Percentiles rank a stretch among this genome's conserved stretches.
phyloP scores from a whole-genome alignment of 352 stramenopile genomes.

The Pilasporangium apinafurcum region DNA sequence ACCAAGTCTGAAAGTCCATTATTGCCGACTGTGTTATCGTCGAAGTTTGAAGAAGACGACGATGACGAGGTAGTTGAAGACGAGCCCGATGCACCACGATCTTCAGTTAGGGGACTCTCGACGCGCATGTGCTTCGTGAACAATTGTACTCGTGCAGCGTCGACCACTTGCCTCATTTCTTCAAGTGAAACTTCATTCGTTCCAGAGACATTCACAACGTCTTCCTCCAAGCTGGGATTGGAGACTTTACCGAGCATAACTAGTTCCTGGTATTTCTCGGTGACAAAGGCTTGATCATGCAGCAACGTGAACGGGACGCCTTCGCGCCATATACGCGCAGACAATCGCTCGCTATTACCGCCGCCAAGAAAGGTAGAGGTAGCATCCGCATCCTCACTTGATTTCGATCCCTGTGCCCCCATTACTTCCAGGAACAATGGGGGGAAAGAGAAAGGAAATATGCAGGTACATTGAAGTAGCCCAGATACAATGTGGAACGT shows the following conservation, averaged over 20 bases:
- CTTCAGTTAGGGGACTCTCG: not conserved
- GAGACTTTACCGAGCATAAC: not conserved
- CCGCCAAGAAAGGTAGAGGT: too few relatives aligned
- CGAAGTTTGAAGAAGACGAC: not conserved
- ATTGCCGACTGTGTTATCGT: too few relatives aligned
- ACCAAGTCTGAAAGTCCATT: slow-evolving; percentile 25
- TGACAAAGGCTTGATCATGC: slow-evolving; percentile 60
- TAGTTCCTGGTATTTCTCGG: slow-evolving; percentile 62
- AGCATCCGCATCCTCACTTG: not conserved
- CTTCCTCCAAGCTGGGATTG: slow-evolving; percentile 12
- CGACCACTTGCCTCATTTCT: slow-evolving; percentile 52
- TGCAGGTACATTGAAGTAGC: too few relatives aligned
- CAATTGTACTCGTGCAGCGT: slow-evolving; percentile 49
- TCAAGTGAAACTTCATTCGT: slow-evolving; percentile 43
- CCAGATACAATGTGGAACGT: too few relatives aligned
- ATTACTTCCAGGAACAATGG: too few relatives aligned
- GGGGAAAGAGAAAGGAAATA: too few relatives aligned
- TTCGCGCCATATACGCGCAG: slow-evolving; percentile 31
- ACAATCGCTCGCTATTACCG: not conserved
- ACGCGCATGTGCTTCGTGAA: slow-evolving; percentile 17
- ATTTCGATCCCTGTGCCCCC: slow-evolving; percentile 4
- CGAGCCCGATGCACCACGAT: not conserved
- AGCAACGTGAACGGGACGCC: slow-evolving; percentile 64
- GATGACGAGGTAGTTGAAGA: not conserved
- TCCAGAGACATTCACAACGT: slow-evolving; percentile 29